Base-by-base conservation (phyloP, 2,329 filamentous ascomycete species). In the Ophiostoma sp. region DNA sequence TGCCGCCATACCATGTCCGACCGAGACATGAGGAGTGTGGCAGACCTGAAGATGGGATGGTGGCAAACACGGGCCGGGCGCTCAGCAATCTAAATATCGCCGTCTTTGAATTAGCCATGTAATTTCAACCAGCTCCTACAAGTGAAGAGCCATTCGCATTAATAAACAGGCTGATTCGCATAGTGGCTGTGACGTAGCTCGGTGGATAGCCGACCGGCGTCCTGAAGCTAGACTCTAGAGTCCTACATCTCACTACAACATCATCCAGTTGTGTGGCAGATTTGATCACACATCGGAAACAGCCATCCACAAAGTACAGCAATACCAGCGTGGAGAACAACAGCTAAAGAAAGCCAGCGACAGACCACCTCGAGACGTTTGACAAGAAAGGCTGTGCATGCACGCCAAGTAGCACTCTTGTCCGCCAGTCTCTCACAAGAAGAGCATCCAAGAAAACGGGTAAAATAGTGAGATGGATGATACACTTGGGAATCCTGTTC, bases 341-440 rank as follows among this genome's bases (percentile, higher is more conserved):
- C 27, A 27, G 27, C 27, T 27, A 27, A 27, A 27, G 27, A 27
- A 27, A 27, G 27, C 27, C 27, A 27, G 27, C 27, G 27, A 27
- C 1, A 27, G 27, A 27, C 27, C 27, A 27, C 49, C 47, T 12
- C n/a, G 8, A 9, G 3, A 16, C 27, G 6, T 27, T 8, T 7
- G 47, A 52, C 47, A 27, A 52, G 49, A 55, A n/a, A 55, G 49
- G 49, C 49, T 55, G 49, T 55, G 49, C 49, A n/a, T 55, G 49
- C 18, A 55, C n/a, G n/a, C 27, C 18, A 18, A 9, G 8, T 8
- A 55, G 47, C 12, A 12, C 42, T 44, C 42, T 44, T 16, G 45
- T 18, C 47, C 12, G 1, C 49, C n/a, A 55, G 18, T 52, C n/a
- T 55, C 47, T 14, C 1, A 55, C 49, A 55, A 27, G 27, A 55